A percentile compares a stretch with the other conserved stretches of the same genome.
Conservation (phyloP, 2,329 filamentous ascomycete genomes). For the Xylariomycetidae sp. region DNA sequence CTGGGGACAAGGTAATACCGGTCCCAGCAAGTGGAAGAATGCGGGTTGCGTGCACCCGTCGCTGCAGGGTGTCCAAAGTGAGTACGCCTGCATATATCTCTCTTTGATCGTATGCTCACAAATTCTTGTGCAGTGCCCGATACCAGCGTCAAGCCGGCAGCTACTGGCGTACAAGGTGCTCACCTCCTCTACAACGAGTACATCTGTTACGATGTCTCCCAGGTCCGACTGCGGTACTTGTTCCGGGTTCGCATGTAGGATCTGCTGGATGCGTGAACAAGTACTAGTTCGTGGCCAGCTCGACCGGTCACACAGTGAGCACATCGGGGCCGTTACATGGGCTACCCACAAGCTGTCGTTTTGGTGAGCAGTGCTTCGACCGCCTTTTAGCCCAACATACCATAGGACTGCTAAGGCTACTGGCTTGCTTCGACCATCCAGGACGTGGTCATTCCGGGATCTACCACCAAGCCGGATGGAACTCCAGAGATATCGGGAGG, state of each 20-base stretch:
- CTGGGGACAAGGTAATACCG: slow-evolving; percentile 59
- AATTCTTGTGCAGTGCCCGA: slow-evolving; percentile 37
- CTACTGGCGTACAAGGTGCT: slow-evolving; percentile 39
- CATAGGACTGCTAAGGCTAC: too few relatives aligned
- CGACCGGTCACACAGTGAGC: too few relatives aligned
- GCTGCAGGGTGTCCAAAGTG: slow-evolving; percentile 63
- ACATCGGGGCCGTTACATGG: too few relatives aligned
- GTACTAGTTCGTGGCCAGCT: too few relatives aligned
- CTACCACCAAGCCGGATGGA: too few relatives aligned
- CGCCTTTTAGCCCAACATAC: too few relatives aligned
- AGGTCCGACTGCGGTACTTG: slow-evolving; percentile 65
- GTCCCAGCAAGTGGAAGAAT: slow-evolving; percentile 70
- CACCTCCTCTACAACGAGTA: slow-evolving; percentile 66
- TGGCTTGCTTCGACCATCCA: too few relatives aligned
- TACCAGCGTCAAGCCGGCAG: slow-evolving; percentile 35
- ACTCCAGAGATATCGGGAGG: too few relatives aligned
- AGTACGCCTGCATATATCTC: slow-evolving; percentile 20
- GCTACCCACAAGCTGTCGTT: too few relatives aligned
- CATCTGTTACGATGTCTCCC: slow-evolving; percentile 63
- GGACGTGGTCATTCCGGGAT: too few relatives aligned
- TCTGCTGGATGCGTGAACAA: slow-evolving; percentile 2
- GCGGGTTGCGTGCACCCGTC: slow-evolving; percentile 58
- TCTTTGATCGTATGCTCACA: neutral
- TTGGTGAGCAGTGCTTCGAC: too few relatives aligned
- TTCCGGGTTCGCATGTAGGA: slow-evolving; percentile 53